Conservation (phyloP, 2,329 filamentous ascomycete genomes). For the Plectosphaerella plurivora region DNA sequence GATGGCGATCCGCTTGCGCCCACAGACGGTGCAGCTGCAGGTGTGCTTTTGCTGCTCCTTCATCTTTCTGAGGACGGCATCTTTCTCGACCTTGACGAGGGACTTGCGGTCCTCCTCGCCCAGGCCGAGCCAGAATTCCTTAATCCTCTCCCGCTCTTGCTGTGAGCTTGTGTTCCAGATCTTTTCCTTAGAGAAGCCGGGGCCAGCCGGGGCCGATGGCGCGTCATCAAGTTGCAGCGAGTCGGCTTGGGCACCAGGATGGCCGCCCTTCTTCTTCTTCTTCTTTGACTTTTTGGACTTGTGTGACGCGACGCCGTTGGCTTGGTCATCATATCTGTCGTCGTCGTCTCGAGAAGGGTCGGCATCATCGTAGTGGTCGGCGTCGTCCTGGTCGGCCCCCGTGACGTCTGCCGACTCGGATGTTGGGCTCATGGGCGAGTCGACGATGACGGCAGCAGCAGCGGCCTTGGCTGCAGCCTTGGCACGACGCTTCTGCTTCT, state of each 20-base stretch:
- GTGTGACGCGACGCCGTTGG: conserved; percentile 24
- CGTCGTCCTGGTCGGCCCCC: conserved; percentile 39
- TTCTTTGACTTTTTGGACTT: conserved; percentile 62
- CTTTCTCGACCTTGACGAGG: conserved; percentile 96
- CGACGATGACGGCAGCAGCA: conserved; percentile 22
- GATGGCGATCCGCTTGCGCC: conserved; percentile 91
- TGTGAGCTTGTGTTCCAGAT: conserved; percentile 97
- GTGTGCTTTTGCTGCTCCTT: conserved; percentile 99
- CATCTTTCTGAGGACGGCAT: conserved; percentile 97
- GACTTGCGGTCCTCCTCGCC: conserved; percentile 93
- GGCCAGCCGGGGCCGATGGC: conserved; percentile 17
- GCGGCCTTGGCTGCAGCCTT: conserved; percentile 73
- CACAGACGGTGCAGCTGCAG: conserved; percentile 96
- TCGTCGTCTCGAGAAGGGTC: conserved; percentile 36
- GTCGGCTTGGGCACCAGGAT: conserved; percentile 11
- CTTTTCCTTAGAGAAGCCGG: conserved; percentile 66
- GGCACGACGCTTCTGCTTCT: conserved; percentile 90
- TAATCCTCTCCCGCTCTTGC: conserved; percentile 94
- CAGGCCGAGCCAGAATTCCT: conserved; percentile 94
- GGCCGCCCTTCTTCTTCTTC: conserved; percentile 59
- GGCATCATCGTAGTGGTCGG: conserved; percentile 45
- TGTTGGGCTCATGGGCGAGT: not conserved
- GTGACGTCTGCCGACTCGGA: conserved; percentile 15
- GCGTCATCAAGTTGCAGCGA: not conserved
- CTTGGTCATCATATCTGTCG: conserved; percentile 28